These are phyloP conservation scores for Corynascus novoguineensis DNA, from an alignment of 495 filamentous ascomycete genomes.

Conservation along the genomic window DNA sequence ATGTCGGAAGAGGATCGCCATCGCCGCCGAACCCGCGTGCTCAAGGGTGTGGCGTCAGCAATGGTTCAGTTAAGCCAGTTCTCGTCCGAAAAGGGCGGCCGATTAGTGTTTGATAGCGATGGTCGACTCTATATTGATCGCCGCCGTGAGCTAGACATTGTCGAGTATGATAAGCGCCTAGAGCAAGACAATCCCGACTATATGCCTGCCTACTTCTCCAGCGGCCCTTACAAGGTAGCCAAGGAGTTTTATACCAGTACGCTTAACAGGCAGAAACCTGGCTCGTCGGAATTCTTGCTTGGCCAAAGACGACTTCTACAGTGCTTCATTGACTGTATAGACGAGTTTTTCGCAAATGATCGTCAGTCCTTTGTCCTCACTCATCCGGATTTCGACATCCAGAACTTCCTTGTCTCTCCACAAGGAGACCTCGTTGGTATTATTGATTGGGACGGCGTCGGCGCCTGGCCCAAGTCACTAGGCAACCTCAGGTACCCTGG, in stretches of 20 bases:
- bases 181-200: constrained; percentile 1
- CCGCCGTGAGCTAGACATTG: constrained; percentile 2
- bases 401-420: constrained; percentile 10
- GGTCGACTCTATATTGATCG: neutral
- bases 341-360: neutral
- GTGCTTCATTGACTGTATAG: neutral
- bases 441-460: constrained; percentile 11
- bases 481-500: constrained; percentile 4
- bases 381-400: constrained; percentile 7
- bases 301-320: neutral
- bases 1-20: constrained; percentile 5
- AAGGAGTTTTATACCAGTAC: constrained; percentile 1
- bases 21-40: constrained; percentile 1
- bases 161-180: neutral
- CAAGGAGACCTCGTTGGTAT: neutral
- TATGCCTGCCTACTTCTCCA: constrained; percentile 3
- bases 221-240: constrained; percentile 2
- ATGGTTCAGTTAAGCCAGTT: constrained; percentile 5
- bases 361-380: constrained; percentile 1
- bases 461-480: constrained; percentile 3
- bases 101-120: neutral
- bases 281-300: neutral
- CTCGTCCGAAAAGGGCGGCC: neutral
- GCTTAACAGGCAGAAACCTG: neutral
- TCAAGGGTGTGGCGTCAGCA: neutral